Percentiles rank a stretch among this genome's conserved stretches.
phyloP scores from a whole-genome alignment of 768 basidiomycete genomes.

The Trametes cingulata region DNA sequence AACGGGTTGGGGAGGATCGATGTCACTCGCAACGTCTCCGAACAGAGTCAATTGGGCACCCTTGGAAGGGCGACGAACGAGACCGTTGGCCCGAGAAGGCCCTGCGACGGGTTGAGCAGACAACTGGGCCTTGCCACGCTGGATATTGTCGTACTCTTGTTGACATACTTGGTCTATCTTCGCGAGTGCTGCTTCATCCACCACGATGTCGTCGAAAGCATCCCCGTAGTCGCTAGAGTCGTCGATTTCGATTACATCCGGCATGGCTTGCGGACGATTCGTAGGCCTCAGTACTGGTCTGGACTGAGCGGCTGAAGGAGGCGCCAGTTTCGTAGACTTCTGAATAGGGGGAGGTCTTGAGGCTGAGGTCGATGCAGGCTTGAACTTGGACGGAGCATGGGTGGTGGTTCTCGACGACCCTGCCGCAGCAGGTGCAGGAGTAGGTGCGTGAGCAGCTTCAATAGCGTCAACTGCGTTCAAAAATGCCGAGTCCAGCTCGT shows the following conservation, averaged over 20 bases:
- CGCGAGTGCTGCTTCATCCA: slow-evolving; percentile 56
- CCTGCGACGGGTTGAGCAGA: slow-evolving; percentile 41
- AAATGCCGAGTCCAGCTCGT: slow-evolving; percentile 58
- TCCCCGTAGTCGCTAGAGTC: slow-evolving; percentile 43
- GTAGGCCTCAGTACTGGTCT: not conserved
- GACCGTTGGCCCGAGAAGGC: slow-evolving; percentile 25
- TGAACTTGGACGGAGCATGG: slow-evolving; percentile 14
- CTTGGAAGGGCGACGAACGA: slow-evolving; percentile 27
- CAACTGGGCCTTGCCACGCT: slow-evolving; percentile 9
- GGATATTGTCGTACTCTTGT: slow-evolving; percentile 44
- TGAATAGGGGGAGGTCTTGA: not conserved
- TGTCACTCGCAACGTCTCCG: slow-evolving; percentile 52
- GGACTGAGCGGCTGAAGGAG: not conserved
- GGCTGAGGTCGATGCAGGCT: not conserved
- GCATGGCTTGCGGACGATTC: slow-evolving; percentile 4
- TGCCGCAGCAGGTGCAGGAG: slow-evolving; percentile 16
- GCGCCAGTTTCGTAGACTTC: too few relatives aligned
- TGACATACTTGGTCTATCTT: slow-evolving; percentile 53
- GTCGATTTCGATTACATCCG: slow-evolving; percentile 37
- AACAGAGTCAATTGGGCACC: slow-evolving; percentile 66
- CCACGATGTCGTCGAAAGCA: slow-evolving; percentile 39
- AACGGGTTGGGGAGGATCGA: slow-evolving; percentile 30
- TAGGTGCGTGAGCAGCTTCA: slow-evolving; percentile 54
- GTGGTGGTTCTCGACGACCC: not conserved
- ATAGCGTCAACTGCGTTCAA: slow-evolving; percentile 67